Conservation (phyloP, 148 eudicot genomes). For the Rhododendron vialii region DNA sequence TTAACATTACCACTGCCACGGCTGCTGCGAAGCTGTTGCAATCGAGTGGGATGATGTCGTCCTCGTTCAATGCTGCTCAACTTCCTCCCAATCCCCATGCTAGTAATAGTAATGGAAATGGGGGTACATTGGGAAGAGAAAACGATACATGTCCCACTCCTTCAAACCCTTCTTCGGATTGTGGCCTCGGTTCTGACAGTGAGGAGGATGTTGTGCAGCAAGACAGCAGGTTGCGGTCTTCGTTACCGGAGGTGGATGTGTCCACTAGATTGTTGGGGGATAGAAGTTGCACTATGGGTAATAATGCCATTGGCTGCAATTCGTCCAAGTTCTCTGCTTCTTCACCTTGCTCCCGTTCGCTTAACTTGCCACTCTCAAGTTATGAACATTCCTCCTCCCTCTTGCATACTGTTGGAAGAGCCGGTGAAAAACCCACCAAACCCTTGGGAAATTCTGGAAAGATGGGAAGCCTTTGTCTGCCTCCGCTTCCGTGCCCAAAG, state of each 20-base stretch:
- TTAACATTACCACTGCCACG: constrained; percentile 6
- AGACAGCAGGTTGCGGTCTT: constrained; percentile 21
- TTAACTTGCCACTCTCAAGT: constrained; percentile 35
- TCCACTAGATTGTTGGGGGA: constrained; percentile 18
- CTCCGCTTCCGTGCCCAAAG: constrained; percentile 50
- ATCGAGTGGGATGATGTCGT: constrained; percentile 26
- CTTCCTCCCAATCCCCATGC: constrained; percentile 1
- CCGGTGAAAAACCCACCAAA: constrained; percentile 13
- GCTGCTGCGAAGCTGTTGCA: constrained; percentile 61
- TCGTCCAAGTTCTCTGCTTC: constrained; percentile 27
- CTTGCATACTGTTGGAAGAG: constrained; percentile 14
- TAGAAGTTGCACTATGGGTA: constrained; percentile 4
- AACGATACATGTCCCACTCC: constrained; percentile 9
- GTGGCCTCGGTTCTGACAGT: background rate
- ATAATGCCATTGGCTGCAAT: constrained; percentile 17
- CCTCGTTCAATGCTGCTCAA: constrained; percentile 4
- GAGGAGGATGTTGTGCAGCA: background rate
- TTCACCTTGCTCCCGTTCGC: constrained; percentile 54
- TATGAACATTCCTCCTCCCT: constrained; percentile 20
- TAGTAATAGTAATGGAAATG: background rate
- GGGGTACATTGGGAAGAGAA: constrained; percentile 9
- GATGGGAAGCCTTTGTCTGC: constrained; percentile 40
- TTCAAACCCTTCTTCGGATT: background rate
- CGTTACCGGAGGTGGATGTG: constrained; percentile 26
- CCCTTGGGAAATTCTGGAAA: constrained; percentile 18